Base-by-base conservation (phyloP, 2,329 filamentous ascomycete genomes). In the Ophiostoma ips region DNA sequence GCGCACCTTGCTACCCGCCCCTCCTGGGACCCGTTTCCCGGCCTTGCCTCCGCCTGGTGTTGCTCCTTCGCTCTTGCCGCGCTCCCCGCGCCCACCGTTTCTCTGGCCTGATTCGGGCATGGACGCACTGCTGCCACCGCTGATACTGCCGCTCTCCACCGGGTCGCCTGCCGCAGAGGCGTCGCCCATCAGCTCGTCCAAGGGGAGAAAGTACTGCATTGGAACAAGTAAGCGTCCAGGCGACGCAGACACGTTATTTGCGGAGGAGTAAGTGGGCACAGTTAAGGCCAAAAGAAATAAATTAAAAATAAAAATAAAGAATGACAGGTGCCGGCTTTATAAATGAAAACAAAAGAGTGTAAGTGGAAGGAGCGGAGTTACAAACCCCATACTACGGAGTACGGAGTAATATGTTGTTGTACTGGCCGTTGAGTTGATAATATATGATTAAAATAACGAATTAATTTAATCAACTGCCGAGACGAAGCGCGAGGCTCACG, bases 1-100 rank as follows among this genome's bases (percentile, higher is more conserved):
- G 57, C 67, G 73, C 40, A 60, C 63, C 61, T 62, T 65, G 11
- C 54, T 55, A 6, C 31, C 19, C 21, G 40, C 21, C 4, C 24
- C 24, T 28, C 24, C 24, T 4, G 24, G 5, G 24, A 8, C 5
- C 24, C 24, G 4, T 28, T 28, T 28, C 24, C 24, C 24, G 24
- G 24, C 24, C 24, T 28, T 28, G 24, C 24, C 24, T 5, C 24
- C 24, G 24, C 24, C 24, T 6, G 12, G 12, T 19, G 40, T 38
- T 5, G 49, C n/a, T 8, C 31, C 19, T 40, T 36, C 37, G 31
- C 15, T 3, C 43, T 28, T 31, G 19, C 45, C 21, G 18, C 18
- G 18, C 11, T 37, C 48, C n/a, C 16, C 48, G 24, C 16, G 16
- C 12, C 21, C 40, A 11, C 19, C 4, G 8, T 8, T 28, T 28